phyloP scores from a whole-genome alignment of 768 basidiomycete species.

The Pleurotus platypus region DNA sequence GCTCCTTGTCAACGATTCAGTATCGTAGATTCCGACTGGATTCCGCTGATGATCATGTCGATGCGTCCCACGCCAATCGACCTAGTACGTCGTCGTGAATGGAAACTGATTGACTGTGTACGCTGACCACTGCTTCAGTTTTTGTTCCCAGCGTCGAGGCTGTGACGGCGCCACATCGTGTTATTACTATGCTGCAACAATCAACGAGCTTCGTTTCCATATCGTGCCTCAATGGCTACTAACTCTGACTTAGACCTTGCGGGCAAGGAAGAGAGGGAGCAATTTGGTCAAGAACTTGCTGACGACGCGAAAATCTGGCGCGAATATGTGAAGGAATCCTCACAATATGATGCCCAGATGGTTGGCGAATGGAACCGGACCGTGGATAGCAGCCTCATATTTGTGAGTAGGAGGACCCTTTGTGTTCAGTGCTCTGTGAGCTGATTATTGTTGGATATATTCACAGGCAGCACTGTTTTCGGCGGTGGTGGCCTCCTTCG shows the following conservation, averaged over 20 bases:
- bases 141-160: too few relatives aligned
- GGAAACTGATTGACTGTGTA: too few relatives aligned
- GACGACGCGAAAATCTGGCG: conserved; percentile 12
- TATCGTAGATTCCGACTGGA: too few relatives aligned
- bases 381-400: conserved; percentile 13
- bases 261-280: background rate
- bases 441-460: background rate
- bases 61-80: too few relatives aligned
- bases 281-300: conserved; percentile 8
- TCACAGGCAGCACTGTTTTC: conserved; percentile 15
- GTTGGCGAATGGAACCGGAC: conserved; percentile 12
- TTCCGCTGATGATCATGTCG: too few relatives aligned
- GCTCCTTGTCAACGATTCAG: too few relatives aligned
- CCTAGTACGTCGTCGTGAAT: too few relatives aligned
- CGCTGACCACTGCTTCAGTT: too few relatives aligned
- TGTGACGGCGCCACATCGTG: too few relatives aligned
- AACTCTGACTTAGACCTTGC: background rate
- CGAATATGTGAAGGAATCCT: conserved; percentile 7
- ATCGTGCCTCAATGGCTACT: too few relatives aligned
- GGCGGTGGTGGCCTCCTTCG: conserved; percentile 15
- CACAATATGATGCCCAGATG: conserved; percentile 5
- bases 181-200: too few relatives aligned
- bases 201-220: too few relatives aligned
- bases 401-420: conserved; percentile 8
- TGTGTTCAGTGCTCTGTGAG: background rate